Conservation (phyloP, 208 protist species). For the Acanthamoeba healyi region DNA sequence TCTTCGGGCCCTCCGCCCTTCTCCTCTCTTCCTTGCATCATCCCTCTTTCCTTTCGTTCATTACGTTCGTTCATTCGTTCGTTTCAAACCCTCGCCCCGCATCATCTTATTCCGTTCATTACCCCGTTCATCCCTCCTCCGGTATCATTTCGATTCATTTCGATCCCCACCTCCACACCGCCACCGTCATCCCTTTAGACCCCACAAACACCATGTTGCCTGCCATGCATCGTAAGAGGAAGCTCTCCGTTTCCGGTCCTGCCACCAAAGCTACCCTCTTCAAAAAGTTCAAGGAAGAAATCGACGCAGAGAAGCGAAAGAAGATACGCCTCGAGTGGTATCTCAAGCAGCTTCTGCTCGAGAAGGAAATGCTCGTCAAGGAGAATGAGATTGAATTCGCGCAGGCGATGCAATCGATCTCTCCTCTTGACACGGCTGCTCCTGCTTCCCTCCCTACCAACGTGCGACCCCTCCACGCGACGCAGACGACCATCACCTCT, state of each 20-base stretch:
- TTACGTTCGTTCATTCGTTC: neutral
- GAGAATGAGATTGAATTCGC: conserved; percentile 21
- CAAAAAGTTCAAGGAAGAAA: conserved; percentile 11
- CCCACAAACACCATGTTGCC: neutral
- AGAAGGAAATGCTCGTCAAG: conserved; percentile 38
- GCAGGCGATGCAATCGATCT: neutral
- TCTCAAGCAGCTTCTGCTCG: conserved; percentile 7
- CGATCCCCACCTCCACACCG: neutral
- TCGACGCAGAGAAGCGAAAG: neutral
- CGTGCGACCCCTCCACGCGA: neutral
- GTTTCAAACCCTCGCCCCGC: neutral
- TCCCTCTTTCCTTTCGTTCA: conserved; percentile 21
- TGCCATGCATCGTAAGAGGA: neutral
- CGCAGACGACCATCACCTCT: too few species aligned
- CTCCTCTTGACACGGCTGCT: neutral
- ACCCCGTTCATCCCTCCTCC: too few species aligned
- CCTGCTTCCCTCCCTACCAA: neutral
- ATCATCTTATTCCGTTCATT: neutral
- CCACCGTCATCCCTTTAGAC: neutral
- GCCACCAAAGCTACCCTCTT: neutral
- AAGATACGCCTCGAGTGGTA: conserved; percentile 11
- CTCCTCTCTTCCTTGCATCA: neutral
- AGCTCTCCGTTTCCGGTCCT: neutral
- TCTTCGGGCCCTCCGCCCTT: too few species aligned
- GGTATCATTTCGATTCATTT: conserved; percentile 18